A percentile compares a stretch with the other conserved stretches of the same genome.
Conservation (phyloP, 2,329 filamentous ascomycete species). For the Akanthomyces uredinophilus region DNA sequence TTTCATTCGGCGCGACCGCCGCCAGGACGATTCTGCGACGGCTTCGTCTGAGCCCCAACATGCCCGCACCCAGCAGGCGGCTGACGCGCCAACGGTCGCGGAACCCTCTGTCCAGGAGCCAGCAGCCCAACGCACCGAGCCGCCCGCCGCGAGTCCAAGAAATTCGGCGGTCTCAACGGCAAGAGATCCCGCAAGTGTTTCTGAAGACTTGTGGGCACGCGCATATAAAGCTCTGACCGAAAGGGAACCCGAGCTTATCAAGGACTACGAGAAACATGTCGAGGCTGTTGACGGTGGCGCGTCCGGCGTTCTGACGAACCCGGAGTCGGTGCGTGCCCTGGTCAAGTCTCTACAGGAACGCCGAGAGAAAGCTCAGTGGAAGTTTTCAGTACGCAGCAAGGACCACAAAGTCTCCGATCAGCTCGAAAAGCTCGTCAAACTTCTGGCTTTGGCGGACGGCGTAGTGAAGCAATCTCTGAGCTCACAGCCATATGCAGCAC, state of each 20-base stretch:
- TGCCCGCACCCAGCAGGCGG: background rate
- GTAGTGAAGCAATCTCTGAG: background rate
- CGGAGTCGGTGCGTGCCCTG: background rate
- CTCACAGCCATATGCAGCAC: slow-evolving; percentile 5
- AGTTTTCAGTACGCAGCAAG: background rate
- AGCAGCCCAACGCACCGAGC: background rate
- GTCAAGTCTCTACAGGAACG: background rate
- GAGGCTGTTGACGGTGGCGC: background rate
- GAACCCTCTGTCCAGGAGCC: background rate
- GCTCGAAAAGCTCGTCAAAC: background rate
- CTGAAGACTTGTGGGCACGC: background rate
- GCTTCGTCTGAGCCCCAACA: background rate
- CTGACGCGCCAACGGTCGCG: background rate
- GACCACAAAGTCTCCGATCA: background rate
- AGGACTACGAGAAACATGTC: background rate
- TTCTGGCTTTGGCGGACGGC: background rate
- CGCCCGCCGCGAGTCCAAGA: background rate
- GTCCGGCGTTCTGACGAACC: background rate
- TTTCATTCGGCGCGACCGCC: background rate
- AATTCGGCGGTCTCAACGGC: background rate
- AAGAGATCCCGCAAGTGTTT: background rate
- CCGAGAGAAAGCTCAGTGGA: background rate
- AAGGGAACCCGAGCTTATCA: background rate
- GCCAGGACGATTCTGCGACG: background rate
- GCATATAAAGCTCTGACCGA: background rate